phyloP scores from a whole-genome alignment of 2,329 filamentous ascomycete genomes.

The Penicillium psychrosexuale region DNA sequence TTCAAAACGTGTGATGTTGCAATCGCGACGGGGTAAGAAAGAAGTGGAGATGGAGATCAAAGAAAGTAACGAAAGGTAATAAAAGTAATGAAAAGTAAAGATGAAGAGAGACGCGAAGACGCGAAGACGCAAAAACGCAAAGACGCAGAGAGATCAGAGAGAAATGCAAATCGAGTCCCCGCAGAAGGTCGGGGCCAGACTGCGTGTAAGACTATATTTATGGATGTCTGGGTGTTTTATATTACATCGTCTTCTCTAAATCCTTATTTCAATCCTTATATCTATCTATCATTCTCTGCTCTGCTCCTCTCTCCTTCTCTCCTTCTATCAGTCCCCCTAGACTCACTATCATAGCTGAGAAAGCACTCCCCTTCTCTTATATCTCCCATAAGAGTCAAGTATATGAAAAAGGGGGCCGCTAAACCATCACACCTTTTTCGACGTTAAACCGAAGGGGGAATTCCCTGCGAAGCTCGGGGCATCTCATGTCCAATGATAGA shows the following conservation, averaged over 20 bases:
- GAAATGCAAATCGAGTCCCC: neutral
- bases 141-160: neutral
- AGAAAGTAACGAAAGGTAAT: neutral
- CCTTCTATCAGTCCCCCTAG: neutral
- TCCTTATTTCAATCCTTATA: too few relatives aligned
- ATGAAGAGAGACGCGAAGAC: neutral
- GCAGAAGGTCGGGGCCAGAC: constrained; percentile 2
- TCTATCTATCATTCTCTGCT: too few relatives aligned
- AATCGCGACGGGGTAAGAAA: neutral
- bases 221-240: too few relatives aligned
- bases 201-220: neutral
- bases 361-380: neutral
- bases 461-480: neutral
- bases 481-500: neutral
- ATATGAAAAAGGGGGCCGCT: neutral
- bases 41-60: neutral
- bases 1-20: neutral
- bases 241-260: too few relatives aligned
- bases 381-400: neutral
- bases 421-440: neutral
- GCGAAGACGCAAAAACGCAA: neutral
- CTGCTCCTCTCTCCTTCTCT: neutral
- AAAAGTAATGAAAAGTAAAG: neutral
- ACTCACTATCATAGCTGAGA: neutral
- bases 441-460: neutral